These are phyloP conservation scores for Crucibulum laeve DNA, from an alignment of 768 basidiomycete genomes.

Conservation along the genomic window DNA sequence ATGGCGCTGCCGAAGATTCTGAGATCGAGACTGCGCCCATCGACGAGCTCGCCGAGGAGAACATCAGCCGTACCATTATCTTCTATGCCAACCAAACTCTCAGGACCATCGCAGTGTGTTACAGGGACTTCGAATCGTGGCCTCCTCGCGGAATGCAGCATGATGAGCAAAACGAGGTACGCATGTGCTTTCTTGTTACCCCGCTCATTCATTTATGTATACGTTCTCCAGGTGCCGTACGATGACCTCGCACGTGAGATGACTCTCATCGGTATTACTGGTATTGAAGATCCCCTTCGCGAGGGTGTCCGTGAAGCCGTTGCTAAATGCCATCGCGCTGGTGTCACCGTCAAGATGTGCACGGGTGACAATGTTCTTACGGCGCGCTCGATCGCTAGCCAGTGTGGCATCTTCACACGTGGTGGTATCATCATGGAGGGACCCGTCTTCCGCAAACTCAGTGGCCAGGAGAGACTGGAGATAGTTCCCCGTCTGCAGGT, in stretches of 20 bases:
- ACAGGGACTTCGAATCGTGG: constrained; percentile 84
- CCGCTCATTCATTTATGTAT: constrained; percentile 9
- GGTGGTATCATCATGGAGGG: constrained; percentile 99
- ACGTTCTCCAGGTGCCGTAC: constrained; percentile 51
- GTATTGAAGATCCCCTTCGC: constrained; percentile 95
- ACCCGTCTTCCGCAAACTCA: constrained; percentile 83
- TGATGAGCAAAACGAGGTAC: constrained; percentile 50
- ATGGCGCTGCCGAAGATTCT: constrained; percentile 15
- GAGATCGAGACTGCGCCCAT: constrained; percentile 57
- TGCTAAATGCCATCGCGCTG: constrained; percentile 79
- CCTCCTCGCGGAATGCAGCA: constrained; percentile 53
- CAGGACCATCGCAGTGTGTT: constrained; percentile 92
- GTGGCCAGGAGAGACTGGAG: constrained; percentile 64
- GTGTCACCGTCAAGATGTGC: constrained; percentile 96
- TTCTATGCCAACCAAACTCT: constrained; percentile 97
- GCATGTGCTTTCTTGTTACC: constrained; percentile 9
- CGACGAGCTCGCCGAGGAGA: constrained; percentile 64
- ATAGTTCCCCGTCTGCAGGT: constrained; percentile 93
- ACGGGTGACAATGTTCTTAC: constrained; percentile 97
- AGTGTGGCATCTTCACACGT: constrained; percentile 92
- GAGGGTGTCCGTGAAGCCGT: constrained; percentile 89
- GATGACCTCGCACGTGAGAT: constrained; percentile 66
- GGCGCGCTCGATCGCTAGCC: constrained; percentile 91
- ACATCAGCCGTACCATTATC: constrained; percentile 90
- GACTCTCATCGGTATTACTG: constrained; percentile 85